Evolutionary conservation across 2,329 filamentous ascomycete genomes (phyloP), one percentile per base, ranked within the genome.

Genomic region (Botrytis deweyae): DNA sequence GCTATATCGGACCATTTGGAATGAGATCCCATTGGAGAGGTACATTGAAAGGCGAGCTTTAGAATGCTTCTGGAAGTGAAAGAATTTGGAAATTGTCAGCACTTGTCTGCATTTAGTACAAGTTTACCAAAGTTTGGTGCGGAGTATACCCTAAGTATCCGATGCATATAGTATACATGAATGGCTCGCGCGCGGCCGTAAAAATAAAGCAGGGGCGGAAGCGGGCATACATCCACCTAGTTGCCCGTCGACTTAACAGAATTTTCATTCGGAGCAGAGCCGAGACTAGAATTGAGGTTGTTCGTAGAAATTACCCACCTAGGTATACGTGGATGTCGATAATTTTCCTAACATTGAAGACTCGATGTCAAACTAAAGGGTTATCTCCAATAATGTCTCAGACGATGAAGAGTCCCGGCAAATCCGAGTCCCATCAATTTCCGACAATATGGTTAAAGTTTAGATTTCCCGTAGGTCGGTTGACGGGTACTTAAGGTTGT

Each of bases 381-480:
- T 64, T 44, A 40, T 36, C 40, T 44, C 62, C 40, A 36, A 18
- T 58, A 22, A 58, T 72, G 46, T 66, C 20, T 61, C 49, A 42
- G 33, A 55, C 59, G 33, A 29, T 38, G 38, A 59, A 38, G 70
- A 65, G 12, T 66, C 52, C 36, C n/a, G 61, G 22, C 33, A 18
- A 72, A 66, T 22, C 70, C 46, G 46, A 33, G 20, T 44, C 40
- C 20, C 25, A 58, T n/a, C 38, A 72, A 72, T 59, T 72, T 72
- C 70, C 70, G 70, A 61, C 70, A 72, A 36, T 61, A 22, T 68
- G 70, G 70, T 72, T 72, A 72, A 72, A 72, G 70, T 72, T 72
- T 72, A 61, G 70, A 67, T 68, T 66, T 67, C 70, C 70, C 70
- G 70, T 55, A 61, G 49, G 38, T 12, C 40, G 52, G 40, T 66